Conservation (phyloP, 495 filamentous ascomycete genomes). For the Penicillium canescens region DNA sequence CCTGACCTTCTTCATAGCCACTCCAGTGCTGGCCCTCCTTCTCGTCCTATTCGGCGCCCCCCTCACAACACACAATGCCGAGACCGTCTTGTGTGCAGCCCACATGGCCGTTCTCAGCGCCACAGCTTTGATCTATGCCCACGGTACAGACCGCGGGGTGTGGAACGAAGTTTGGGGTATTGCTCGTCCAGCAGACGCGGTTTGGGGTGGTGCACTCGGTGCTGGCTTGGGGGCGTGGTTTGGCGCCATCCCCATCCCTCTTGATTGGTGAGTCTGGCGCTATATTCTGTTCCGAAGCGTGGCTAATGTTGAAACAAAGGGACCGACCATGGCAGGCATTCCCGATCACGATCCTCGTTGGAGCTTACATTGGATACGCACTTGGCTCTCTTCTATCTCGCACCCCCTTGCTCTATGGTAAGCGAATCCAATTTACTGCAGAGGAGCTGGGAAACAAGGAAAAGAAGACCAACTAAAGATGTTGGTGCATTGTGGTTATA, state of each 20-base stretch:
- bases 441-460: constrained; percentile 19
- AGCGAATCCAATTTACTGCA: constrained; percentile 58
- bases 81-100: constrained; percentile 76
- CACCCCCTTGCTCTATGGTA: constrained; percentile 58
- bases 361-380: constrained; percentile 67
- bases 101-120: constrained; percentile 78
- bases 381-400: constrained; percentile 62
- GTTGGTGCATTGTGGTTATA: background rate
- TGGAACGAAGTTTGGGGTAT: constrained; percentile 72
- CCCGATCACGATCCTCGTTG: constrained; percentile 84
- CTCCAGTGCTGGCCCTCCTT: constrained; percentile 60
- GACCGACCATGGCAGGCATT: constrained; percentile 96
- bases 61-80: constrained; percentile 73
- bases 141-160: constrained; percentile 70
- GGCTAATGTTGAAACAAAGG: constrained; percentile 34
- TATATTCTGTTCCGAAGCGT: constrained; percentile 5
- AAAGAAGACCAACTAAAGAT: constrained; percentile 33
- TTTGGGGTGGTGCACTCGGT: constrained; percentile 46
- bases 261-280: constrained; percentile 74
- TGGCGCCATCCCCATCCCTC: constrained; percentile 80
- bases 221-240: constrained; percentile 62
- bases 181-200: constrained; percentile 39
- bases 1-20: constrained; percentile 64
- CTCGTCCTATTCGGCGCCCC: constrained; percentile 92
- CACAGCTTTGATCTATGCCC: constrained; percentile 76